Percentiles rank a stretch among this genome's conserved stretches.
Conservation (phyloP, 1,139 yeast genomes). For the Magnusiomyces sp. region DNA sequence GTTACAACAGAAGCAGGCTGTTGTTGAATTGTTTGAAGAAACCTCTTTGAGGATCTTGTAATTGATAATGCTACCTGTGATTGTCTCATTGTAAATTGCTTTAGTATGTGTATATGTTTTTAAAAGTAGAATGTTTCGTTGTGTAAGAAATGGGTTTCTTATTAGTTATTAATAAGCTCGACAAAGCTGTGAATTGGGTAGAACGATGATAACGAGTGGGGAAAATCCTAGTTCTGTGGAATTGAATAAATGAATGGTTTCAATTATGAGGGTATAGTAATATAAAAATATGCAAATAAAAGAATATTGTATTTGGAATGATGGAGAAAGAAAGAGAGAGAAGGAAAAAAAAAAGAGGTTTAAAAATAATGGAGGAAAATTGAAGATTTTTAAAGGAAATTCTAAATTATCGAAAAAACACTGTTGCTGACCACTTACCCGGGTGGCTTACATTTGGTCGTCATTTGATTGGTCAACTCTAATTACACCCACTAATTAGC, state of each 20-base stretch:
- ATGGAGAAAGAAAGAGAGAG: not conserved
- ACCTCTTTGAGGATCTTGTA: constrained; percentile 13
- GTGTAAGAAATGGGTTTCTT: not conserved
- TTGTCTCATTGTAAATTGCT: constrained; percentile 11
- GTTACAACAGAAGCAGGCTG: constrained; percentile 9
- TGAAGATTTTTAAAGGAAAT: too few relatives aligned
- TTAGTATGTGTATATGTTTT: constrained; percentile 3
- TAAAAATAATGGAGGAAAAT: too few relatives aligned
- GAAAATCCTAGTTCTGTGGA: too few relatives aligned
- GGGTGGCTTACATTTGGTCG: too few relatives aligned
- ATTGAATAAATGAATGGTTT: too few relatives aligned
- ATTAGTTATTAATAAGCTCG: not conserved
- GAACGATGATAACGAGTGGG: not conserved
- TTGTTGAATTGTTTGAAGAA: constrained; percentile 14
- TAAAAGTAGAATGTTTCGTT: not conserved
- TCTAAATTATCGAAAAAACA: too few relatives aligned
- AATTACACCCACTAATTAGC: too few relatives aligned
- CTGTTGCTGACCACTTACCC: too few relatives aligned
- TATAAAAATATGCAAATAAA: not conserved
- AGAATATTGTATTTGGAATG: not conserved
- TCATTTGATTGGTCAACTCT: too few relatives aligned
- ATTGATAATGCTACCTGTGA: constrained; percentile 7
- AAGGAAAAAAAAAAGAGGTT: too few relatives aligned
- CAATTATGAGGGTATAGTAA: too few relatives aligned
- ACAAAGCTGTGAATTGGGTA: not conserved